Conservation (phyloP, 768 basidiomycete species). For the Daedalea quercina region DNA sequence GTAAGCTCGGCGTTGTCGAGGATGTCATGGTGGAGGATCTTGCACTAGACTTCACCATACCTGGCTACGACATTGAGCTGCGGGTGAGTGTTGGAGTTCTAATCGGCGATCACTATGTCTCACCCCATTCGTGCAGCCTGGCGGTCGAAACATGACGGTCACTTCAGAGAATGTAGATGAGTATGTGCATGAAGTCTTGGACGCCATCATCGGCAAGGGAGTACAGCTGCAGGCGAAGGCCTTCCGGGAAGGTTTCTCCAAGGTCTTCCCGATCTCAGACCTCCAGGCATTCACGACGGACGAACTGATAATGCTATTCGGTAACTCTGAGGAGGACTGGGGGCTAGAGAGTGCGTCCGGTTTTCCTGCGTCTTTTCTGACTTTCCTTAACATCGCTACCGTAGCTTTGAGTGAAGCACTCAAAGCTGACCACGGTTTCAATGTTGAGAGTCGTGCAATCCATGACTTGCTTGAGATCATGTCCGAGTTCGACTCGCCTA, state of each 20-base stretch:
- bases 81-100: conserved; percentile 42
- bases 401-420: conserved; percentile 81
- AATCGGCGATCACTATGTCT: background rate
- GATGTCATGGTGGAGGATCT: conserved; percentile 77
- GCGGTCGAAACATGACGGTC: conserved; percentile 76
- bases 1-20: conserved; percentile 41
- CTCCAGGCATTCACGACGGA: conserved; percentile 89
- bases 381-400: background rate
- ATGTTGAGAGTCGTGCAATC: conserved; percentile 89
- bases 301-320: conserved; percentile 93
- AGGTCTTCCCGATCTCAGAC: conserved; percentile 91
- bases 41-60: conserved; percentile 92
- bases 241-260: conserved; percentile 92
- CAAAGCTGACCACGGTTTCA: conserved; percentile 98
- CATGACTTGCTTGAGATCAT: conserved; percentile 83
- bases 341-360: conserved; percentile 67
- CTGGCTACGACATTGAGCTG: conserved; percentile 92
- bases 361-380: background rate
- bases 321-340: conserved; percentile 99
- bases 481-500: conserved; percentile 65
- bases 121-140: conserved; percentile 40
- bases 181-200: conserved; percentile 82
- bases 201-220: conserved; percentile 82
- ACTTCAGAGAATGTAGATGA: conserved; percentile 83
- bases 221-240: conserved; percentile 76